Evolutionary conservation across 345 rosid species (phyloP).

Genomic region (Rhodomyrtus tomentosa): DNA sequence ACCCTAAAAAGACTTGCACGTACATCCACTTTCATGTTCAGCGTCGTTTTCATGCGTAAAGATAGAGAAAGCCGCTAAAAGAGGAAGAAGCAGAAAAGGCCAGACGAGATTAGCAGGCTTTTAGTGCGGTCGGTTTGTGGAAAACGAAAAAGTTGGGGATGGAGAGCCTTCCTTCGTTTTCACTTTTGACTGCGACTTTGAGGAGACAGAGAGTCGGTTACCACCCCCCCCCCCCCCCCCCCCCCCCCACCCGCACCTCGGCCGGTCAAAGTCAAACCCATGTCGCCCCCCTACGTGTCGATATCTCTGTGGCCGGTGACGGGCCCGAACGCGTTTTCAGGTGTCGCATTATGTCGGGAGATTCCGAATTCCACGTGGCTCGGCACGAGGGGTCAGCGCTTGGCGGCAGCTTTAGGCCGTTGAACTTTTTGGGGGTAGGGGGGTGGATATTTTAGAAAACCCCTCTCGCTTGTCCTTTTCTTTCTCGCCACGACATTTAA

Average conservation of each 20-base stretch:
- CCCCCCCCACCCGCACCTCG: no score
- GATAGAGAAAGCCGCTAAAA: background rate
- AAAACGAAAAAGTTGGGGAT: background rate
- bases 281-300: background rate
- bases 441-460: background rate
- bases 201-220: background rate
- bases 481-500: background rate
- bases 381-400: background rate
- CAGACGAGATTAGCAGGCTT: no score
- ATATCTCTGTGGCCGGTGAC: background rate
- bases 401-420: conserved; percentile 3
- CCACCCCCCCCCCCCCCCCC: background rate
- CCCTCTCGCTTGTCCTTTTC: background rate
- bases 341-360: background rate
- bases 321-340: background rate
- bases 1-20: background rate
- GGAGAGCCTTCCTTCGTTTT: background rate
- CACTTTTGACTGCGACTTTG: background rate
- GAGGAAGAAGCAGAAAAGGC: no score
- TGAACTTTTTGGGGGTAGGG: background rate
- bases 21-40: background rate
- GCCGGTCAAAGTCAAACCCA: background rate
- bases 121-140: background rate
- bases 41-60: background rate
- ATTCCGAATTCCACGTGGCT: background rate